A percentile compares a stretch with the other conserved stretches of the same genome.
phyloP scores from a whole-genome alignment of 2,329 filamentous ascomycete genomes.

The Alternaria gaisen region DNA sequence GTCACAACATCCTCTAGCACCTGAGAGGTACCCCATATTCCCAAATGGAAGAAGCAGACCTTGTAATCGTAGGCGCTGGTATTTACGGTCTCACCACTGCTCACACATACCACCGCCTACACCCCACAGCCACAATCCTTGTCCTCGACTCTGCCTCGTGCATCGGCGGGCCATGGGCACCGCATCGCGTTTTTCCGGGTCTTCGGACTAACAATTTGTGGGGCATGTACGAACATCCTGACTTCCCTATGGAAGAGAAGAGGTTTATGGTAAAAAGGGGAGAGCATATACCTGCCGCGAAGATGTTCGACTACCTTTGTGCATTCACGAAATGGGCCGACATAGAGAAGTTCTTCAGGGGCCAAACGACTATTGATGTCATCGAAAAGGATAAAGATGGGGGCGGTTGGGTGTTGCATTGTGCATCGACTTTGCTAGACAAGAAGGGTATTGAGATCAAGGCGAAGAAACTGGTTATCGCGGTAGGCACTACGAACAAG shows the following conservation, averaged over 20 bases:
- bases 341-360: slow-evolving; percentile 59
- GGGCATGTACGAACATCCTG: slow-evolving; percentile 53
- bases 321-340: slow-evolving; percentile 54
- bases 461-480: slow-evolving; percentile 65
- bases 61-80: slow-evolving; percentile 25
- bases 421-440: slow-evolving; percentile 3
- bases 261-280: slow-evolving; percentile 55
- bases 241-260: slow-evolving; percentile 46
- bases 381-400: slow-evolving; percentile 55
- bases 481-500: slow-evolving; percentile 68
- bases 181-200: slow-evolving; percentile 53
- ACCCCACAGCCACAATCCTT: slow-evolving; percentile 51
- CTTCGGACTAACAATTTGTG: slow-evolving; percentile 56
- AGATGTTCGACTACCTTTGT: slow-evolving; percentile 64
- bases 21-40: neutral
- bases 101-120: slow-evolving; percentile 56
- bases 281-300: slow-evolving; percentile 67
- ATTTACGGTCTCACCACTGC: slow-evolving; percentile 57
- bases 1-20: neutral
- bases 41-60: slow-evolving; percentile 19
- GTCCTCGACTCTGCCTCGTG: slow-evolving; percentile 54
- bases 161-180: slow-evolving; percentile 54
- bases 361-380: slow-evolving; percentile 61
- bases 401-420: slow-evolving; percentile 32
- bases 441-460: slow-evolving; percentile 43